Evolutionary conservation across 2,329 filamentous ascomycete genomes (phyloP).

Genomic region (Pyrenophora graminea): DNA sequence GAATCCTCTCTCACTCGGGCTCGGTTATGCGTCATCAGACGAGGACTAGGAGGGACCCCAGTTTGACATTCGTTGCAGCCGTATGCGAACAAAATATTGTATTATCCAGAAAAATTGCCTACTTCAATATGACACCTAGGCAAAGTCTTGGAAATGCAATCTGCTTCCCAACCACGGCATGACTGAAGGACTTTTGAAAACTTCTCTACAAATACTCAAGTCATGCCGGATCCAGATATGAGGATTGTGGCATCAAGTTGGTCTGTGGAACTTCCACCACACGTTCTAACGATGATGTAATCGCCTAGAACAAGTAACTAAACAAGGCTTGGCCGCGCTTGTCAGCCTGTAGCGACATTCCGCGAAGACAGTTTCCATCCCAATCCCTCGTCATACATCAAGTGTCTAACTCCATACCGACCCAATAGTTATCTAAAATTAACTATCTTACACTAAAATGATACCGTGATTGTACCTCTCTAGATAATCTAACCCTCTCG

Average conservation of each 20-base stretch:
- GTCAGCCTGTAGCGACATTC: conserved; percentile 11
- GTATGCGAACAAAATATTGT: too few relatives aligned
- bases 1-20: conserved; percentile 37
- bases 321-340: conserved; percentile 13
- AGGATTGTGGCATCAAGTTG: neutral
- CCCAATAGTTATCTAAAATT: neutral
- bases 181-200: too few relatives aligned
- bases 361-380: conserved; percentile 7
- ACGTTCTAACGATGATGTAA: conserved; percentile 6
- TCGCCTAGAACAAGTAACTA: neutral
- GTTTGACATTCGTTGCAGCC: too few relatives aligned
- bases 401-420: neutral
- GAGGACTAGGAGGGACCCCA: conserved; percentile 31
- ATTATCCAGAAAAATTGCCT: too few relatives aligned
- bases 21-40: conserved; percentile 52
- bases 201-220: too few relatives aligned
- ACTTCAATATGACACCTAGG: too few relatives aligned
- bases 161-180: too few relatives aligned
- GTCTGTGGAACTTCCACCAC: neutral
- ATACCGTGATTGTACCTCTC: neutral
- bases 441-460: neutral
- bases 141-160: too few relatives aligned
- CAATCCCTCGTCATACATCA: neutral
- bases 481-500: neutral
- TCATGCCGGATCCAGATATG: too few relatives aligned